Base-by-base conservation (phyloP, 2,329 filamentous ascomycete genomes). In the Ceratocystis harringtonii region DNA sequence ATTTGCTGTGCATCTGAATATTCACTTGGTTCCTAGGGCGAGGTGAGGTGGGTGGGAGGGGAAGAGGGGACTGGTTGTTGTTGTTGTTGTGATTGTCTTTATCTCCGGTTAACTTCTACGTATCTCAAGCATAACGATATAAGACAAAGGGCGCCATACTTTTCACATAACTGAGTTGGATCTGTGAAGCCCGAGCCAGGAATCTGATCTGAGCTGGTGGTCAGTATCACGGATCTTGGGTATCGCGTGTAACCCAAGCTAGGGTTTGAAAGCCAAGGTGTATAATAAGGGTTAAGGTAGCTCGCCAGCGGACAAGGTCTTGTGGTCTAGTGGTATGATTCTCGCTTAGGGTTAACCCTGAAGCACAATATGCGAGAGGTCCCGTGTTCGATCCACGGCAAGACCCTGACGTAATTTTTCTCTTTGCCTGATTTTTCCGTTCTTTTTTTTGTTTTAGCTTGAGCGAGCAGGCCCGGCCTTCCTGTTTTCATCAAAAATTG, bases 321-420 rank as follows among this genome's bases (percentile, higher is more conserved):
- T 76, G 74, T 83, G 80, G 81, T 83, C 81, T 84, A 83, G 82
- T 80, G 83, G 82, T 84, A 85, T 84, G 81, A 84, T 85, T 84
- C 82, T 83, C 81, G 82, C 83, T 84, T 84, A 85, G 83, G 82
- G 82, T 73, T 65, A 69, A 76, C 73, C 75, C 74, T 73, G 69
- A 65, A 73, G 66, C 66, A 66, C 50, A 22, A 61, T 62, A 63
- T 70, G 69, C 68, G 68, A 68, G 69, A 70, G 69, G 69, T 68
- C 69, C 69, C 69, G 69, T 66, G 69, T 69, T 69, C 68, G 66
- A 69, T 69, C 68, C 68, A 66, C 68, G 69, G 69, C 64, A 67
- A 67, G 67, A 66, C 63, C 66, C 65, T 22, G 43, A 2, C 22
- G 19, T 44, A 22, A 4, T 12, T 2, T 5, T 28, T 28, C 6